phyloP scores from a whole-genome alignment of 1,284 basidiomycete species.

The Macrocybe sp. region DNA sequence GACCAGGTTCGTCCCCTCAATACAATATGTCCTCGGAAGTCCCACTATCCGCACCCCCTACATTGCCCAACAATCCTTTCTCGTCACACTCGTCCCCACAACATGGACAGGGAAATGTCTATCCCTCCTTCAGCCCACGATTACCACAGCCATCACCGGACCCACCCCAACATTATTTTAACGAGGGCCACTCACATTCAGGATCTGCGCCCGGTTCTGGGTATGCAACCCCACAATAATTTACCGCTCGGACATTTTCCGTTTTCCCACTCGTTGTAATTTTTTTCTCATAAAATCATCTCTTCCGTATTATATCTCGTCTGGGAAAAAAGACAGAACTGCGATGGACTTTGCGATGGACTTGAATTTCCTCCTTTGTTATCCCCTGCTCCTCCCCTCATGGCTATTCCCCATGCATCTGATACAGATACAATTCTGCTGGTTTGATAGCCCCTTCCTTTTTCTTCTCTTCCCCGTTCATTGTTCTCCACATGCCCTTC shows the following conservation, averaged over 20 bases:
- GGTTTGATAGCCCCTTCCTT: too few relatives aligned
- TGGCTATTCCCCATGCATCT: too few relatives aligned
- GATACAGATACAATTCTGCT: too few relatives aligned
- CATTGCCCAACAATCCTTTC: slow-evolving; percentile 42
- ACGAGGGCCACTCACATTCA: slow-evolving; percentile 35
- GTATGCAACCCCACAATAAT: slow-evolving; percentile 42
- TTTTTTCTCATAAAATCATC: background rate
- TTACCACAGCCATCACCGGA: slow-evolving; percentile 29
- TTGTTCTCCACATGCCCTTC: too few relatives aligned
- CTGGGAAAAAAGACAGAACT: too few relatives aligned
- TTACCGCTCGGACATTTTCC: background rate
- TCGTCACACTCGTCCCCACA: slow-evolving; percentile 30
- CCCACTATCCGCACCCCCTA: slow-evolving; percentile 47
- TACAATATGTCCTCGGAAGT: slow-evolving; percentile 39
- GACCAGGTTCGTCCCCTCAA: slow-evolving; percentile 24
- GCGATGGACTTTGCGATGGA: too few relatives aligned
- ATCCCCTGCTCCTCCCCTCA: too few relatives aligned
- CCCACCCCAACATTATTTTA: slow-evolving; percentile 30
- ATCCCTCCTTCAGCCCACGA: slow-evolving; percentile 28
- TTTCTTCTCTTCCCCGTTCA: too few relatives aligned
- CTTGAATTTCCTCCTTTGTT: too few relatives aligned
- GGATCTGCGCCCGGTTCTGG: slow-evolving; percentile 41
- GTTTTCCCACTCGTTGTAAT: background rate
- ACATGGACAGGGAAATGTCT: slow-evolving; percentile 24
- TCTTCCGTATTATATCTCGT: slow-evolving; percentile 1